A percentile compares a stretch with the other conserved stretches of the same genome.
Evolutionary conservation across 2,329 filamentous ascomycete genomes (phyloP).

Genomic region (Neofusicoccum ribis): DNA sequence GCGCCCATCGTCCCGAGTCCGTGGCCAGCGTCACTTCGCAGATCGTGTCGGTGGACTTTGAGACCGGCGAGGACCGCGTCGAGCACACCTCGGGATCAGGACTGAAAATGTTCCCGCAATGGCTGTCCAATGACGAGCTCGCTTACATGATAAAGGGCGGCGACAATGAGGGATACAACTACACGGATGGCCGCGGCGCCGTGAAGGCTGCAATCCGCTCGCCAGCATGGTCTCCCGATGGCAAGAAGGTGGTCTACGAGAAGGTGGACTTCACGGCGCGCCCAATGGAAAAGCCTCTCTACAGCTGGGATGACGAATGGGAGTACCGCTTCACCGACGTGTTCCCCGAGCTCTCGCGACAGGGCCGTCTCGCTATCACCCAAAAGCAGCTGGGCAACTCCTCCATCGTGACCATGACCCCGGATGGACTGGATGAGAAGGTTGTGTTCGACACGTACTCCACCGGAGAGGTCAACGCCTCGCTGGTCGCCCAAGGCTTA

Average conservation of each 20-base stretch:
- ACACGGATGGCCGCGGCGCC: slow-evolving; percentile 23
- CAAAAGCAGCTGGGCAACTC: slow-evolving; percentile 45
- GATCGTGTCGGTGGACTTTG: slow-evolving; percentile 42
- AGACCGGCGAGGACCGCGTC: slow-evolving; percentile 37
- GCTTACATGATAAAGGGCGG: slow-evolving; percentile 33
- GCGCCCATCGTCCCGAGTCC: slow-evolving; percentile 34
- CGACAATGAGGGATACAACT: slow-evolving; percentile 30
- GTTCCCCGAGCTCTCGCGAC: slow-evolving; percentile 38
- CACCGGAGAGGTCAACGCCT: slow-evolving; percentile 23
- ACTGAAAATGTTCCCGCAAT: slow-evolving; percentile 34
- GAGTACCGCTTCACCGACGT: slow-evolving; percentile 48
- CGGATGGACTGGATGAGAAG: slow-evolving; percentile 29
- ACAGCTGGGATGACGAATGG: slow-evolving; percentile 43
- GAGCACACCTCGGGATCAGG: slow-evolving; percentile 31
- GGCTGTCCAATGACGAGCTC: slow-evolving; percentile 18
- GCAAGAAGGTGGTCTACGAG: slow-evolving; percentile 28
- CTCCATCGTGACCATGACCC: slow-evolving; percentile 37
- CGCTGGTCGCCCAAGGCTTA: slow-evolving; percentile 28
- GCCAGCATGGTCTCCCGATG: slow-evolving; percentile 39
- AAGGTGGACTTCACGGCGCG: slow-evolving; percentile 32
- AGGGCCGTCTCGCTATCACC: slow-evolving; percentile 36
- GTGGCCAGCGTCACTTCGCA: slow-evolving; percentile 31
- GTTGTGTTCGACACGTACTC: slow-evolving; percentile 31
- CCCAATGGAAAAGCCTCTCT: slow-evolving; percentile 39
- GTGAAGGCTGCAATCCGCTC: slow-evolving; percentile 21